These are phyloP conservation scores for Xylariaceae sp. DNA, from an alignment of 2,329 filamentous ascomycete genomes.

Conservation along the genomic window DNA sequence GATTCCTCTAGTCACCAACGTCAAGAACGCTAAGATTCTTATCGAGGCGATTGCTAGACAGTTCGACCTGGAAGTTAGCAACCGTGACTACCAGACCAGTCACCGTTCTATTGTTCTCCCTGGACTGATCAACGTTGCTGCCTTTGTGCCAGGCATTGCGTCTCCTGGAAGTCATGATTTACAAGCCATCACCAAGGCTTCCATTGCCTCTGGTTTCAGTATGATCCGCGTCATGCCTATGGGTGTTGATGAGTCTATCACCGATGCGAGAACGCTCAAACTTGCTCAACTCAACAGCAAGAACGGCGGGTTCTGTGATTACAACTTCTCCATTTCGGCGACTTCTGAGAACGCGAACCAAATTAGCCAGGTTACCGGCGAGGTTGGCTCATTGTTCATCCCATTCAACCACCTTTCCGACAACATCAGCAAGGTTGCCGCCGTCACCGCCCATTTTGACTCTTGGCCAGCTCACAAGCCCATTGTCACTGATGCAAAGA, in stretches of 20 bases:
- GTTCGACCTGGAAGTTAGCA: constrained; percentile 76
- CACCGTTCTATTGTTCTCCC: constrained; percentile 69
- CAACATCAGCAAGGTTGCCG: constrained; percentile 78
- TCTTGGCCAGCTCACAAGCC: constrained; percentile 74
- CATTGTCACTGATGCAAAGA: constrained; percentile 75
- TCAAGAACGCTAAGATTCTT: constrained; percentile 97
- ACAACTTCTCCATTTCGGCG: constrained; percentile 72
- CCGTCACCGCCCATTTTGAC: constrained; percentile 73
- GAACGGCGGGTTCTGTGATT: constrained; percentile 65
- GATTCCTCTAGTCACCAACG: constrained; percentile 93
- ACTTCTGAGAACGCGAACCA: constrained; percentile 69
- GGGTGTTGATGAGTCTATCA: constrained; percentile 66
- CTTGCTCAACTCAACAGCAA: constrained; percentile 67
- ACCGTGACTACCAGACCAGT: constrained; percentile 88
- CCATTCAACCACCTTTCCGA: constrained; percentile 77
- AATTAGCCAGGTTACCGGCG: constrained; percentile 64
- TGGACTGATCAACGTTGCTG: constrained; percentile 72
- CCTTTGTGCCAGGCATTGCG: constrained; percentile 70
- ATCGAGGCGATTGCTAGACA: constrained; percentile 90
- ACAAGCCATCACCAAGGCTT: constrained; percentile 64
- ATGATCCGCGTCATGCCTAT: constrained; percentile 78
- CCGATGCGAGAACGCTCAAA: constrained; percentile 65
- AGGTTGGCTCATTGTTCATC: constrained; percentile 76
- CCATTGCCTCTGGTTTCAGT: constrained; percentile 68
- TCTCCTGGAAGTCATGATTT: constrained; percentile 61